A percentile compares a stretch with the other conserved stretches of the same genome.
These are phyloP conservation scores for Jatropha podagrica DNA, from an alignment of 441 rosid genomes.

Conservation along the genomic window DNA sequence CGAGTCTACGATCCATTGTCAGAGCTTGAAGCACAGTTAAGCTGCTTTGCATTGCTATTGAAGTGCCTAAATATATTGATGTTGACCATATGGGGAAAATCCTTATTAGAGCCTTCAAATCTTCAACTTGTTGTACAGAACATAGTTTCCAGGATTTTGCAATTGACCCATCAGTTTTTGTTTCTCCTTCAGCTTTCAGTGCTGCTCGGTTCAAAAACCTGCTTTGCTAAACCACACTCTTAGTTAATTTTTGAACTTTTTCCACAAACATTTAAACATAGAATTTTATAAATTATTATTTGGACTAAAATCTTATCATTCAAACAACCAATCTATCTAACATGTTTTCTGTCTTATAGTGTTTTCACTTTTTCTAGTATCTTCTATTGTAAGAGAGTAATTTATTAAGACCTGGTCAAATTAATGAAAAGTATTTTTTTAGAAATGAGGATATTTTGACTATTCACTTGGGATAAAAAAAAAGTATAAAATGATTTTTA, in stretches of 20 bases:
- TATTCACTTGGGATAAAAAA: too few species aligned
- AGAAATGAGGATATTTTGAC: too few species aligned
- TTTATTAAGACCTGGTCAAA: too few species aligned
- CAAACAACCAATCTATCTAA: too few species aligned
- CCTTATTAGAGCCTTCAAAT: constrained; percentile 32
- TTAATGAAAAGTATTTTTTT: too few species aligned
- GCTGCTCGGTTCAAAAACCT: constrained; percentile 42
- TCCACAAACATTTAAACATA: too few species aligned
- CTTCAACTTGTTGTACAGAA: constrained; percentile 39
- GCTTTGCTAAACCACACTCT: neutral
- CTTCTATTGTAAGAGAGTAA: too few species aligned
- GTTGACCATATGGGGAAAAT: constrained; percentile 26
- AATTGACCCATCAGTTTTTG: constrained; percentile 20
- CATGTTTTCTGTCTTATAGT: too few species aligned
- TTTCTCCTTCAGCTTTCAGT: constrained; percentile 23
- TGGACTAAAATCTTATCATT: too few species aligned
- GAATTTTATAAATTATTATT: too few species aligned
- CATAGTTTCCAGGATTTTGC: constrained; percentile 35
- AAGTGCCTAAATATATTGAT: constrained; percentile 1
- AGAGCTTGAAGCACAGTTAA: constrained; percentile 34
- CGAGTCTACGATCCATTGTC: constrained; percentile 32
- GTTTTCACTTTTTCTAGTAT: too few species aligned
- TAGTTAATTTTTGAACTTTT: neutral
- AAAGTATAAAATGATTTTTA: too few species aligned
- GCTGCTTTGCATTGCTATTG: constrained; percentile 25